These are phyloP conservation scores for Byssoonygena ceratinophila DNA, from an alignment of 2,329 filamentous ascomycete genomes.

Conservation along the genomic window DNA sequence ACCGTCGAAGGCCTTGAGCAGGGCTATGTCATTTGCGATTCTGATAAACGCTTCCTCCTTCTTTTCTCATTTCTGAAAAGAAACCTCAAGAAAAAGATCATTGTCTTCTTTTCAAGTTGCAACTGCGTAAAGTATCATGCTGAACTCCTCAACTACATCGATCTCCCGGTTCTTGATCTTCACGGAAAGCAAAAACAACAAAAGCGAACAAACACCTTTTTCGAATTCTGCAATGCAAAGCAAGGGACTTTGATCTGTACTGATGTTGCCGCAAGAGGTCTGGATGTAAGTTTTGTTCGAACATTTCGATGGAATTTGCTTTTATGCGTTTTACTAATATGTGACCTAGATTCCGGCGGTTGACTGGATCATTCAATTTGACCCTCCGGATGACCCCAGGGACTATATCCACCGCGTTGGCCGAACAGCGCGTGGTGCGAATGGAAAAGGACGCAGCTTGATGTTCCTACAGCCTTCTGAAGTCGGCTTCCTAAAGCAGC, in stretches of 20 bases:
- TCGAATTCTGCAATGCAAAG: constrained; percentile 82
- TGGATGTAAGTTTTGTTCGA: constrained; percentile 56
- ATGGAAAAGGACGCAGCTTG: constrained; percentile 74
- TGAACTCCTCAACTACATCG: constrained; percentile 94
- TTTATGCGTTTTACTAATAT: constrained; percentile 11
- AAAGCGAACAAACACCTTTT: constrained; percentile 97
- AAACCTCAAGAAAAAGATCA: constrained; percentile 91
- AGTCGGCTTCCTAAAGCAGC: constrained; percentile 79
- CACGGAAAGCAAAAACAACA: constrained; percentile 98
- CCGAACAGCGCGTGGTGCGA: constrained; percentile 76
- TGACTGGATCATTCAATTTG: constrained; percentile 94
- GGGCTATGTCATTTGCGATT: constrained; percentile 87
- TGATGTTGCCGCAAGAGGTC: constrained; percentile 85
- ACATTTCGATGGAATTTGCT: no score
- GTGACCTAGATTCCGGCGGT: constrained; percentile 65
- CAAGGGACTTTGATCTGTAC: constrained; percentile 89
- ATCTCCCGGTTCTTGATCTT: constrained; percentile 74
- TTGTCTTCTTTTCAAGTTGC: constrained; percentile 90
- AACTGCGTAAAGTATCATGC: constrained; percentile 93
- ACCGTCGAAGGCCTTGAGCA: constrained; percentile 92
- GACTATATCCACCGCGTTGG: constrained; percentile 96
- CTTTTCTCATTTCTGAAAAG: constrained; percentile 91
- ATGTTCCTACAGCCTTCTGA: constrained; percentile 91
- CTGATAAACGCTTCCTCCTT: constrained; percentile 84
- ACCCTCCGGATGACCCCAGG: constrained; percentile 79